Evolutionary conservation across 352 stramenopile species (phyloP).

Genomic region (Elongisporangium anandrum): DNA sequence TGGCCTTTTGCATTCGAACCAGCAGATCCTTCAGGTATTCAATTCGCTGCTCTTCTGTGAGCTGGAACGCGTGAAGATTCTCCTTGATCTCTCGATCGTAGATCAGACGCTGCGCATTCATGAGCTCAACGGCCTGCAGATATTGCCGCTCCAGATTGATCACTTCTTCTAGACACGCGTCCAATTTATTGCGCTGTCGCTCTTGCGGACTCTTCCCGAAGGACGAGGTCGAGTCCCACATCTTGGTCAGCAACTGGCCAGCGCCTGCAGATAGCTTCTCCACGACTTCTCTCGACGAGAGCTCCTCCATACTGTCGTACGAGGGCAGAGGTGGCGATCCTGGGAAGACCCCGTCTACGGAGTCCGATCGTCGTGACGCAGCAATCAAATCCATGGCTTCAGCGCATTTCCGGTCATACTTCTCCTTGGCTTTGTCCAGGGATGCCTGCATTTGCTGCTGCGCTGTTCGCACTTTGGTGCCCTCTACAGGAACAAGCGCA

Average conservation of each 20-base stretch:
- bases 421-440: constrained; percentile 68
- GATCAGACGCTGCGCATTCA: constrained; percentile 58
- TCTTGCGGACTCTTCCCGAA: constrained; percentile 64
- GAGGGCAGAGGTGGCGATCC: background rate
- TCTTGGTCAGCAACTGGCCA: constrained; percentile 72
- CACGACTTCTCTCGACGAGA: constrained; percentile 41
- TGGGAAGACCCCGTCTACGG: background rate
- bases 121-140: constrained; percentile 55
- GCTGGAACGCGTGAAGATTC: constrained; percentile 74
- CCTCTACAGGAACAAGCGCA: constrained; percentile 32
- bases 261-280: constrained; percentile 54
- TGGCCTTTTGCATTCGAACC: constrained; percentile 55
- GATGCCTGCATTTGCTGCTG: constrained; percentile 57
- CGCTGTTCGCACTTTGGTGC: constrained; percentile 58
- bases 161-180: constrained; percentile 59
- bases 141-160: constrained; percentile 68
- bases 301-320: constrained; percentile 11
- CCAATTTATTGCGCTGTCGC: constrained; percentile 57
- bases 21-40: constrained; percentile 79
- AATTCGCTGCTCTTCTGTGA: constrained; percentile 80
- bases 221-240: constrained; percentile 73
- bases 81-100: constrained; percentile 72
- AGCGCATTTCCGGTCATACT: constrained; percentile 71
- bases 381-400: constrained; percentile 56
- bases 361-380: constrained; percentile 1